Conservation (phyloP, 2,329 filamentous ascomycete species). For the Paecilomyces sp. region DNA sequence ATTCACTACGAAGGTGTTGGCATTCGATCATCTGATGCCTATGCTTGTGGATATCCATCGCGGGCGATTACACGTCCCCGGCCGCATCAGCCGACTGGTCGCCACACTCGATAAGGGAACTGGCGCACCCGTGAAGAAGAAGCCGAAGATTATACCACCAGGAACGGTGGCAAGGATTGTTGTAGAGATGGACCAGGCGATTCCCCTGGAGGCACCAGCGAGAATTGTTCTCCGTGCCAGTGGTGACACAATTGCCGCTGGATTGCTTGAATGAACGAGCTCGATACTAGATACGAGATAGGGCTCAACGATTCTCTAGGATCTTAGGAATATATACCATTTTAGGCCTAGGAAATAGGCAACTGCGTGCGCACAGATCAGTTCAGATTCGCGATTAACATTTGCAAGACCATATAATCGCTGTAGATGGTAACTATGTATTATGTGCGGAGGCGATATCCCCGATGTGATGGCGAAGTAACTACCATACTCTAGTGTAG, state of each 20-base stretch:
- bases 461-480: background rate
- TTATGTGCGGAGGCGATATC: background rate
- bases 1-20: conserved; percentile 77
- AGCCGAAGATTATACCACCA: conserved; percentile 74
- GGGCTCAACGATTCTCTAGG: background rate
- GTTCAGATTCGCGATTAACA: background rate
- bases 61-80: conserved; percentile 72
- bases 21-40: conserved; percentile 82
- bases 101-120: conserved; percentile 72
- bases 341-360: background rate
- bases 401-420: no score
- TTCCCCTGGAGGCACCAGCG: conserved; percentile 73
- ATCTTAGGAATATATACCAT: background rate
- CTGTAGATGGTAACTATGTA: background rate
- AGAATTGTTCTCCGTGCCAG: conserved; percentile 73
- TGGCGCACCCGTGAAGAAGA: conserved; percentile 71
- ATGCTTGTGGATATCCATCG: conserved; percentile 85
- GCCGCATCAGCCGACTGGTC: conserved; percentile 63
- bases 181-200: conserved; percentile 64
- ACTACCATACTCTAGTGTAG: no score
- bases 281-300: background rate
- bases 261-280: conserved; percentile 62
- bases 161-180: conserved; percentile 69
- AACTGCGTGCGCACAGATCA: background rate
- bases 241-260: conserved; percentile 81